Evolutionary conservation across 352 stramenopile genomes (phyloP).

Genomic region (Globisporangium lucens): DNA sequence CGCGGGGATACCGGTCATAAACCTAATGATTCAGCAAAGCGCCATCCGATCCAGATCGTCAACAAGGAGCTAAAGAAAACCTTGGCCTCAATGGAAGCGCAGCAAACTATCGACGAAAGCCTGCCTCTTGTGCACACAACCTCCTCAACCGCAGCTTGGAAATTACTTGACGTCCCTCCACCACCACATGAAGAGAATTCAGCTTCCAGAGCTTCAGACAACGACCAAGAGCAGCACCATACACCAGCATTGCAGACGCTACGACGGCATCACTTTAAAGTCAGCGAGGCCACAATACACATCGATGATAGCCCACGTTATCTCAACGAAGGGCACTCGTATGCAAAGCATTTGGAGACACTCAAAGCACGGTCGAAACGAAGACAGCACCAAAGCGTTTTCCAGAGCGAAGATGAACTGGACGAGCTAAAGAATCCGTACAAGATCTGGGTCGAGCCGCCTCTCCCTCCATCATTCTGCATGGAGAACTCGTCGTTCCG

Average conservation of each 20-base stretch:
- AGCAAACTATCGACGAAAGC: background rate
- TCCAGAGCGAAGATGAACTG: slow-evolving; percentile 12
- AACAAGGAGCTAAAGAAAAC: background rate
- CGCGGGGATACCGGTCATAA: background rate
- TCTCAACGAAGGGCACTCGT: slow-evolving; percentile 12
- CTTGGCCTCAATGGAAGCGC: background rate
- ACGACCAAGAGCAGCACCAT: background rate
- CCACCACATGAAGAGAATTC: background rate
- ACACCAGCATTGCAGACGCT: background rate
- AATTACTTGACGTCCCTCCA: background rate
- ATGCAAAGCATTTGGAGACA: slow-evolving; percentile 25
- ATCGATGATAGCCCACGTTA: background rate
- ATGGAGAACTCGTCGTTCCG: slow-evolving; percentile 31
- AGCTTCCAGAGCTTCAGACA: background rate
- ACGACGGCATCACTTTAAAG: background rate
- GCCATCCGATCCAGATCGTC: slow-evolving; percentile 8
- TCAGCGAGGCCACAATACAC: background rate
- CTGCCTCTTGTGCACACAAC: background rate
- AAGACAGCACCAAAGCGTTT: slow-evolving; percentile 16
- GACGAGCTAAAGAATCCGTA: slow-evolving; percentile 12
- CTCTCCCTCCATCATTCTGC: slow-evolving; percentile 22
- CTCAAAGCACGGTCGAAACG: slow-evolving; percentile 18
- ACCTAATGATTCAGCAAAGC: background rate
- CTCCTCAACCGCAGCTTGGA: background rate
- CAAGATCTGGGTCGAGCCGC: slow-evolving; percentile 33